Conservation (phyloP, 73 alveolate species). For the Tetrahymena elliotti region DNA sequence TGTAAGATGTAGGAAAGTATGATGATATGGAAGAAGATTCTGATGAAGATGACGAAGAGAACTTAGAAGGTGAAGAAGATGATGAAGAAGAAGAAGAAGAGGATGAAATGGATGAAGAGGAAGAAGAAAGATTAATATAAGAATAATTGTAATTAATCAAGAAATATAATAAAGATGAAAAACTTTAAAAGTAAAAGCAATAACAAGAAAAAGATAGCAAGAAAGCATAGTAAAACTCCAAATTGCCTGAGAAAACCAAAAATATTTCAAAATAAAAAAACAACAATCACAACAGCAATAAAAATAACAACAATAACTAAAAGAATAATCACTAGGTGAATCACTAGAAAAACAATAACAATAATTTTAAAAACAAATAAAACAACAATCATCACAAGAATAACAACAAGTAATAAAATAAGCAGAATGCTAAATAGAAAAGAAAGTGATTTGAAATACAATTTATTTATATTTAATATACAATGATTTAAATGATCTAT, state of each 20-base stretch:
- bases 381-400: neutral
- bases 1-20: neutral
- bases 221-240: neutral
- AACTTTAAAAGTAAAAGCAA: neutral
- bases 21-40: neutral
- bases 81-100: neutral
- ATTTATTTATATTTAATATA: no score
- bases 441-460: neutral
- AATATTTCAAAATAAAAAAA: neutral
- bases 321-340: neutral
- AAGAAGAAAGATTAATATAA: neutral
- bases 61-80: neutral
- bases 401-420: neutral
- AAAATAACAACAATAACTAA: neutral
- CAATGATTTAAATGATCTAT: neutral
- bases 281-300: neutral
- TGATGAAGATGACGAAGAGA: neutral
- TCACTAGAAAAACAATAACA: neutral
- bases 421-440: neutral
- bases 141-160: neutral
- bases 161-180: neutral
- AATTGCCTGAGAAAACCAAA: neutral
- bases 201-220: neutral
- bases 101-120: neutral
- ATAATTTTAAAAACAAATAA: neutral